Percentiles rank a stretch among this genome's conserved stretches.
phyloP scores from a whole-genome alignment of 495 filamentous ascomycete species.

The Aspergillus ostianus region DNA sequence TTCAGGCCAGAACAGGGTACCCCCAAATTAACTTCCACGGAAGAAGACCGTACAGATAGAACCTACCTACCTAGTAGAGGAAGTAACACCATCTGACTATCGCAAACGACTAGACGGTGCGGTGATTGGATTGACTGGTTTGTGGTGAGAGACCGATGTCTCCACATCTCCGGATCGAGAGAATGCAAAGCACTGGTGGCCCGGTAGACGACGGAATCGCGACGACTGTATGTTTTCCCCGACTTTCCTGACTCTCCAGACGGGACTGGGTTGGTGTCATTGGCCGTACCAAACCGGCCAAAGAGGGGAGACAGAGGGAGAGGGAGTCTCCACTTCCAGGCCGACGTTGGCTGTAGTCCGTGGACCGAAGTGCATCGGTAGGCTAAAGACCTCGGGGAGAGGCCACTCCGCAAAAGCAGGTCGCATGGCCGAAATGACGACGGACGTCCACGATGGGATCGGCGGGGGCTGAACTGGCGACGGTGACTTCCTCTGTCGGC shows the following conservation, averaged over 20 bases:
- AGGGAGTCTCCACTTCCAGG: too few species aligned
- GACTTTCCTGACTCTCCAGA: neutral
- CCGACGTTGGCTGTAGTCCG: too few species aligned
- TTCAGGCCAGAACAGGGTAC: neutral
- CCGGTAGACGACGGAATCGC: neutral
- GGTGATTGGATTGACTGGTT: too few species aligned
- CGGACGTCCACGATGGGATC: neutral
- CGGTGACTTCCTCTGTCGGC: too few species aligned
- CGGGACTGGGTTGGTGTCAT: neutral
- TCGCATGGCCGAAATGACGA: too few species aligned
- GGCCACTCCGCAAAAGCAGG: too few species aligned
- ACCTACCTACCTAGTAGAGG: too few species aligned
- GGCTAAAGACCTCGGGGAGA: neutral
- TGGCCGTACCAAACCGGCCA: conserved; percentile 1
- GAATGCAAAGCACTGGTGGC: too few species aligned
- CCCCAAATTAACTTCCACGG: neutral
- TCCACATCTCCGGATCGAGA: neutral
- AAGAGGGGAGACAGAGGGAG: neutral
- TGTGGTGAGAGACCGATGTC: too few species aligned
- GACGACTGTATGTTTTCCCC: neutral
- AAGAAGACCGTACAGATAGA: neutral
- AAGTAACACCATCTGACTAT: neutral
- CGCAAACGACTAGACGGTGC: neutral
- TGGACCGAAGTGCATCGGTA: too few species aligned
- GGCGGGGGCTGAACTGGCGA: too few species aligned